Base-by-base conservation (phyloP, 495 filamentous ascomycete species). In the Lophiotrema nucula region DNA sequence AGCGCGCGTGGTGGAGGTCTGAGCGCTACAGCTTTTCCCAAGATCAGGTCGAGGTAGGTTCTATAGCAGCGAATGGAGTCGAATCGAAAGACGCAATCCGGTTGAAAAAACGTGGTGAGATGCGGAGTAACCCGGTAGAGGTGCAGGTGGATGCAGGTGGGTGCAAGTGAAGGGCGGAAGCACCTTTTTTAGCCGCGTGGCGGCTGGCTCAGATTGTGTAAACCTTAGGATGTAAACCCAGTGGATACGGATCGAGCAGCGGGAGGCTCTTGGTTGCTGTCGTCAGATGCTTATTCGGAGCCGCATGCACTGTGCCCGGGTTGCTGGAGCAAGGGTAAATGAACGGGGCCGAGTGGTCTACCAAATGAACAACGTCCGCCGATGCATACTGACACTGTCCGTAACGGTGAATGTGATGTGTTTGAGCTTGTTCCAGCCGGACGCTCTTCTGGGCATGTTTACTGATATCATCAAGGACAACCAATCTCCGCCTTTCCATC, bases 261-360 rank as follows among this genome's bases (percentile, higher is more conserved):
- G 61, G 61, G 50, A 54, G 16, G 35, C 23, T 24, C 21, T 46
- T 15, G 44, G 41, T 15, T 64, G 60, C 54, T 64, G 55, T 59
- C 61, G 61, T 64, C 41, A 64, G 55, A 64, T 52, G 61, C 61
- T 64, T 64, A 59, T 54, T 51, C 44, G 27, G 61, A 64, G 61
- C 61, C 49, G 27, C 61, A 64, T 57, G 54, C 33, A 58, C 21
- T 27, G 33, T 53, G 47, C 37, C n/a, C 37, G 3, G 38, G 16
- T 57, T 27, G 31, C 22, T 3, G 26, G 16, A 23, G 42, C 54
- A 51, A 43, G 53, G 47, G 39, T 44, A 33, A 25, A 55, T 42
- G 45, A 56, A 19, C 23, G 23, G 27, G 24, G 25, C 21, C 16
- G 37, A 53, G 28, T 21, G 11, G 33, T 42, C 18, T 8, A 3